Percentiles rank a stretch among this genome's conserved stretches.
Conservation (phyloP, 805 yeast species). For the Pichia scutulata region DNA sequence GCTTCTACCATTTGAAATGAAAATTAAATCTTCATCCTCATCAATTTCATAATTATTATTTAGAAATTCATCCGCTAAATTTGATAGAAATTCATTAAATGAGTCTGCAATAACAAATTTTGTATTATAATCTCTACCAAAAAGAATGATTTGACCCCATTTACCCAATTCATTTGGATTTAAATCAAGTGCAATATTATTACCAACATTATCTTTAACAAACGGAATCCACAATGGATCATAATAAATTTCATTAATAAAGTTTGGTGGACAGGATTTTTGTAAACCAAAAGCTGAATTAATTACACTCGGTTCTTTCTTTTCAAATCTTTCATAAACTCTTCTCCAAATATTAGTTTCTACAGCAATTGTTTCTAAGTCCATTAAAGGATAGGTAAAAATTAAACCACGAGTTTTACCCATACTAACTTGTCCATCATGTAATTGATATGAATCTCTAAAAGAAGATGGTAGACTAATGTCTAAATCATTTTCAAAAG, state of each 20-base stretch:
- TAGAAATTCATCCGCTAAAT: slow-evolving; percentile 82
- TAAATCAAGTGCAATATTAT: slow-evolving; percentile 85
- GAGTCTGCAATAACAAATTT: slow-evolving; percentile 80
- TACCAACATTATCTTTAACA: slow-evolving; percentile 82
- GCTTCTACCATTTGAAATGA: slow-evolving; percentile 28
- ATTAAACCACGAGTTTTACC: slow-evolving; percentile 73
- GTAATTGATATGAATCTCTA: slow-evolving; percentile 67
- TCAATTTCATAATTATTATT: slow-evolving; percentile 71
- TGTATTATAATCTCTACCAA: slow-evolving; percentile 90
- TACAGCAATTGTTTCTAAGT: slow-evolving; percentile 69
- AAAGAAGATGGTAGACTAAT: slow-evolving; percentile 74
- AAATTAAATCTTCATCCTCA: slow-evolving; percentile 50
- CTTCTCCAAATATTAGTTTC: slow-evolving; percentile 83
- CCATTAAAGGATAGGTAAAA: slow-evolving; percentile 73
- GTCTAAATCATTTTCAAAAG: slow-evolving; percentile 76
- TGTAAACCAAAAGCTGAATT: slow-evolving; percentile 28
- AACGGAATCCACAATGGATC: slow-evolving; percentile 89
- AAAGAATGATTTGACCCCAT: slow-evolving; percentile 87
- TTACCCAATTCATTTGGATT: slow-evolving; percentile 72
- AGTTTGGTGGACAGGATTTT: slow-evolving; percentile 69
- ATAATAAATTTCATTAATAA: slow-evolving; percentile 72
- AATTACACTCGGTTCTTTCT: slow-evolving; percentile 13
- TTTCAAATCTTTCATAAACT: slow-evolving; percentile 36
- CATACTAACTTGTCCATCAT: slow-evolving; percentile 84
- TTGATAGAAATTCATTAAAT: slow-evolving; percentile 82